Evolutionary conservation across 1,284 basidiomycete species (phyloP).

Genomic region (Bjerkandera adusta): DNA sequence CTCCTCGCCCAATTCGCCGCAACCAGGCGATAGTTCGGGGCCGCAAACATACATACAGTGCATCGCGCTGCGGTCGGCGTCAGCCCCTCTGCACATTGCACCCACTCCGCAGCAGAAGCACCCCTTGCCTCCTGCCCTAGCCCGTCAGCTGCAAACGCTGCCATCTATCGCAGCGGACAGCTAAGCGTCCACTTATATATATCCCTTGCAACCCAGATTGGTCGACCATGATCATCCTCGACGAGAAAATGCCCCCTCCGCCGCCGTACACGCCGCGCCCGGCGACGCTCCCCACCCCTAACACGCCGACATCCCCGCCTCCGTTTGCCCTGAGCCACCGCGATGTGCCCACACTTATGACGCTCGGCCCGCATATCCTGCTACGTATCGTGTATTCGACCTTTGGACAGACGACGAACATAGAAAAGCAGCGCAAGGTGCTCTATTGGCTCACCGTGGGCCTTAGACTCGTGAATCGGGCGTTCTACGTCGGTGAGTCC

Average conservation of each 20-base stretch:
- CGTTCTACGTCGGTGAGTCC: conserved; percentile 59
- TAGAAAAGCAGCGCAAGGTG: conserved; percentile 56
- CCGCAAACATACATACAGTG: no score
- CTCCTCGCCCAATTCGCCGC: no score
- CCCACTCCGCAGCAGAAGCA: no score
- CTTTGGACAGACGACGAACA: conserved; percentile 45
- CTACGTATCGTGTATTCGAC: conserved; percentile 61
- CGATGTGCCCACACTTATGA: conserved; percentile 31
- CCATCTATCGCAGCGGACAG: no score
- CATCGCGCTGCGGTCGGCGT: no score
- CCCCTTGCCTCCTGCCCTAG: no score
- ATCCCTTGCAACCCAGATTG: no score
- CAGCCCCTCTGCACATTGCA: no score
- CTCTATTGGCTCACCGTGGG: conserved; percentile 66
- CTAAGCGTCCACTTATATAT: no score
- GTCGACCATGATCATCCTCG: conserved; percentile 43
- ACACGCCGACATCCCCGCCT: conserved; percentile 37
- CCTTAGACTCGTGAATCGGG: conserved; percentile 61
- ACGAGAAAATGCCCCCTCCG: conserved; percentile 50
- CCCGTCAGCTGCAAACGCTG: no score
- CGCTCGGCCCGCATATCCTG: conserved; percentile 54
- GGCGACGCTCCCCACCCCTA: no score
- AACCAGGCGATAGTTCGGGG: no score
- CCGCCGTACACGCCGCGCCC: conserved; percentile 35
- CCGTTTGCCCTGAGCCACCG: conserved; percentile 28